phyloP scores from a whole-genome alignment of 2,329 filamentous ascomycete species.

The Pseudogymnoascus sp. region DNA sequence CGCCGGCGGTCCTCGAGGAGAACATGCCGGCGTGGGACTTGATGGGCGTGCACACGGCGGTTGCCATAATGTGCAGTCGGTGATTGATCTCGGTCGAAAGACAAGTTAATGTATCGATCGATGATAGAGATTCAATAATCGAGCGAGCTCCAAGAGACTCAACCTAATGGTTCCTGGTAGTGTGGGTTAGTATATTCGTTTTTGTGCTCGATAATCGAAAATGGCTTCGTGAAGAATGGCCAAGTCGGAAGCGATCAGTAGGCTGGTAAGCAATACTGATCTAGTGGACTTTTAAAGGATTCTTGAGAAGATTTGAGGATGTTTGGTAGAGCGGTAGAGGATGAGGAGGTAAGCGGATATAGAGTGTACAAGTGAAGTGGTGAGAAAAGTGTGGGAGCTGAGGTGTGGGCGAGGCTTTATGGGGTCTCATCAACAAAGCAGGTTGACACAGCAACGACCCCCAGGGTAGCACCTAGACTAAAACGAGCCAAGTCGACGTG shows the following conservation, averaged over 20 bases:
- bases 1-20: conserved; percentile 84
- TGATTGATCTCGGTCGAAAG: conserved; percentile 38
- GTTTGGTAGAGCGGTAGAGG: conserved; percentile 28
- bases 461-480: conserved; percentile 21
- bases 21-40: conserved; percentile 95
- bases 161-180: conserved; percentile 51
- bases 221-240: conserved; percentile 36
- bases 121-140: conserved; percentile 26
- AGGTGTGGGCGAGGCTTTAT: conserved; percentile 31
- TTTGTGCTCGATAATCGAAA: conserved; percentile 39
- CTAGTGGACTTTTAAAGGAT: conserved; percentile 34
- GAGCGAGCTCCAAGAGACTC: conserved; percentile 53
- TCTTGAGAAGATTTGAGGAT: conserved; percentile 24
- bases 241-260: conserved; percentile 42
- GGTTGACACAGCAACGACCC: conserved; percentile 36
- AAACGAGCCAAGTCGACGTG: conserved; percentile 12
- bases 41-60: conserved; percentile 78
- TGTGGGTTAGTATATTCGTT: conserved; percentile 41
- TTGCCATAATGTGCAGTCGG: conserved; percentile 63
- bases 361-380: conserved; percentile 26
- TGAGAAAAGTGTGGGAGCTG: conserved; percentile 22
- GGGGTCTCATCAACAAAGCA: conserved; percentile 24
- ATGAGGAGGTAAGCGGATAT: conserved; percentile 27
- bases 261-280: conserved; percentile 38
- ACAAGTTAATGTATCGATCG: conserved; percentile 43